These are phyloP conservation scores for Cytospora piceicola DNA, from an alignment of 2,329 filamentous ascomycete genomes.

Conservation along the genomic window DNA sequence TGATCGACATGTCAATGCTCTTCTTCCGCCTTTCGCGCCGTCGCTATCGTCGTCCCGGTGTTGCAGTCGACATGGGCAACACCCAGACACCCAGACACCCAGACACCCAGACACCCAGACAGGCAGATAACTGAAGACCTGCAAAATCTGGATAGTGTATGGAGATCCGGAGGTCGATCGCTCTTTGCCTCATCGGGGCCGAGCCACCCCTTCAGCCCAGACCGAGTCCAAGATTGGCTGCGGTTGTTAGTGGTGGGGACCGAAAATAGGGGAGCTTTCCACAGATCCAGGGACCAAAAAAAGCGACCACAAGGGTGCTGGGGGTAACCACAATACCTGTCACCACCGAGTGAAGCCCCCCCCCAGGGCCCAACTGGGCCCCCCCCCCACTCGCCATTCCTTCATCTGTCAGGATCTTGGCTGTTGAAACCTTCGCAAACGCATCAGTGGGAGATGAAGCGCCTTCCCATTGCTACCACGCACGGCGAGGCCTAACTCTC, in stretches of 20 bases:
- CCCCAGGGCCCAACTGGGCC: constrained; percentile 1
- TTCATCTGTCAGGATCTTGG: constrained; percentile 24
- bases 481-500: no score
- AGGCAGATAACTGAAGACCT: not conserved
- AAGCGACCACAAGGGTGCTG: constrained; percentile 5
- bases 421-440: constrained; percentile 10
- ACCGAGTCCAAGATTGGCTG: constrained; percentile 17
- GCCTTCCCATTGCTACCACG: not conserved
- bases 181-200: constrained; percentile 23
- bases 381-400: constrained; percentile 23
- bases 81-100: no score
- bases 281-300: constrained; percentile 23
- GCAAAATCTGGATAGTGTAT: constrained; percentile 15
- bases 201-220: constrained; percentile 13
- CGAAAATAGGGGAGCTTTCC: constrained; percentile 21
- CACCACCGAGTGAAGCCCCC: constrained; percentile 16
- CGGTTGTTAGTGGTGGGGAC: constrained; percentile 16
- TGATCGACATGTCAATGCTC: not conserved
- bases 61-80: not conserved
- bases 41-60: not conserved
- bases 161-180: constrained; percentile 23
- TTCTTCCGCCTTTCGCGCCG: not conserved
- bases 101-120: no score
- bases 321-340: constrained; percentile 15
- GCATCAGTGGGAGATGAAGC: constrained; percentile 20